Percentiles rank a stretch among this genome's conserved stretches.
These are phyloP conservation scores for Breviolum minutum DNA, from an alignment of 73 alveolate genomes.

Conservation along the genomic window DNA sequence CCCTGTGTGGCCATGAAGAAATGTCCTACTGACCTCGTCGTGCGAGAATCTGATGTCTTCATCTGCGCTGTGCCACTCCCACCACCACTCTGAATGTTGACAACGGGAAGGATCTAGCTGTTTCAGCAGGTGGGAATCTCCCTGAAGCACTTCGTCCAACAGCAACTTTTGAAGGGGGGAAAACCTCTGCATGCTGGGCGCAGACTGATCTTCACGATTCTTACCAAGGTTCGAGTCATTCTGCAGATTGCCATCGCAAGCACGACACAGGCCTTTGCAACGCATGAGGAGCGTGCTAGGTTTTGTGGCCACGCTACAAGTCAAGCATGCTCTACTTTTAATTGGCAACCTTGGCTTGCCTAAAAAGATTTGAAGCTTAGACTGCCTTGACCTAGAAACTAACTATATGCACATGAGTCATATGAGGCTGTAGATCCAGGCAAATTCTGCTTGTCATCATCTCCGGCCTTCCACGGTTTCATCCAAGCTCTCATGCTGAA, in stretches of 20 bases:
- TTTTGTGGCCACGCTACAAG: too few species aligned
- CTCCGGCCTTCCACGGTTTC: neutral
- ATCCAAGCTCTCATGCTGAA: neutral
- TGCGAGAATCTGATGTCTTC: neutral
- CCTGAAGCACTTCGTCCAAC: neutral
- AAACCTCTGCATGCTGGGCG: neutral
- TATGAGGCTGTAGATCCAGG: too few species aligned
- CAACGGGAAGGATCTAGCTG: conserved; percentile 8
- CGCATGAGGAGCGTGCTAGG: too few species aligned
- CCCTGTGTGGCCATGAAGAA: neutral
- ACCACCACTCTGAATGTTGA: neutral
- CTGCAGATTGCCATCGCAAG: too few species aligned
- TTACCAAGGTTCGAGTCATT: neutral
- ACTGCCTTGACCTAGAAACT: too few species aligned
- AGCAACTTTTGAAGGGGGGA: neutral
- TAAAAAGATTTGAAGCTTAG: too few species aligned
- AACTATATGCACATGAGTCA: too few species aligned
- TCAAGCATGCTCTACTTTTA: too few species aligned
- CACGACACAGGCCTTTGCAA: too few species aligned
- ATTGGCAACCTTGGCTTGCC: too few species aligned
- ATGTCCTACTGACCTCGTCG: neutral
- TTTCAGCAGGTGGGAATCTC: neutral
- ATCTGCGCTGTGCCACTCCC: neutral
- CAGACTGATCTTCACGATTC: neutral
- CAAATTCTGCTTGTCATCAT: neutral